Conservation (phyloP, 1,284 basidiomycete genomes). For the Heliocybe sulcata region DNA sequence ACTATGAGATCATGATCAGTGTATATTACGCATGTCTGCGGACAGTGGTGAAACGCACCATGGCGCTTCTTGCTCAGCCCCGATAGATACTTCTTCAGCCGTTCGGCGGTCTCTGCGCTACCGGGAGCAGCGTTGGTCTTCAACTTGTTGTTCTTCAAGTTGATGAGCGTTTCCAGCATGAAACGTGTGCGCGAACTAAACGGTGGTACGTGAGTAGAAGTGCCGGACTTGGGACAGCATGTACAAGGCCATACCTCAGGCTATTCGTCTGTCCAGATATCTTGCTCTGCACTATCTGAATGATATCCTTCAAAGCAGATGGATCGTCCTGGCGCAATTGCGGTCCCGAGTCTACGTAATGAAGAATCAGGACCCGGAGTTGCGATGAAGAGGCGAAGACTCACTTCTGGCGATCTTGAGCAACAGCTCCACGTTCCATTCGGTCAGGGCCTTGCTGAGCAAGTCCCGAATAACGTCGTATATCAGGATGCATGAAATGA, state of each 20-base stretch:
- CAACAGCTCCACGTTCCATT: slow-evolving; percentile 82
- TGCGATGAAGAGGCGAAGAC: slow-evolving; percentile 18
- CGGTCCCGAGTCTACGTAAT: slow-evolving; percentile 66
- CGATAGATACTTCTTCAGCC: slow-evolving; percentile 80
- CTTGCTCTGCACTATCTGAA: slow-evolving; percentile 76
- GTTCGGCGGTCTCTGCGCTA: slow-evolving; percentile 67
- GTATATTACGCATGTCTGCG: slow-evolving; percentile 1
- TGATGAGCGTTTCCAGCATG: slow-evolving; percentile 88
- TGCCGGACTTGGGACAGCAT: background rate
- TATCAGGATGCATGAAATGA: slow-evolving; percentile 81
- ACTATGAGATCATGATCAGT: slow-evolving; percentile 36
- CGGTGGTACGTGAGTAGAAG: background rate
- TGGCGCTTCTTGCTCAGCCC: slow-evolving; percentile 73
- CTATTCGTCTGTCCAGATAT: slow-evolving; percentile 46
- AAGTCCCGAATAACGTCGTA: slow-evolving; percentile 88
- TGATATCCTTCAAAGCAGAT: slow-evolving; percentile 77
- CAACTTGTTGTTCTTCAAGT: slow-evolving; percentile 86
- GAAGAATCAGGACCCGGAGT: slow-evolving; percentile 2
- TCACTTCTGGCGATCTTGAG: slow-evolving; percentile 82
- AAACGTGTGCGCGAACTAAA: slow-evolving; percentile 78
- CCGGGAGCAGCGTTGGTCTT: slow-evolving; percentile 59
- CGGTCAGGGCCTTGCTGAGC: slow-evolving; percentile 59
- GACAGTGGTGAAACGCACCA: slow-evolving; percentile 34
- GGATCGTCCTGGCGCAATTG: slow-evolving; percentile 88
- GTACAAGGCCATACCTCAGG: slow-evolving; percentile 42